A percentile compares a stretch with the other conserved stretches of the same genome.
Evolutionary conservation across 176 grass and related monocot genomes (phyloP).

Genomic region (Zoysia japonica): DNA sequence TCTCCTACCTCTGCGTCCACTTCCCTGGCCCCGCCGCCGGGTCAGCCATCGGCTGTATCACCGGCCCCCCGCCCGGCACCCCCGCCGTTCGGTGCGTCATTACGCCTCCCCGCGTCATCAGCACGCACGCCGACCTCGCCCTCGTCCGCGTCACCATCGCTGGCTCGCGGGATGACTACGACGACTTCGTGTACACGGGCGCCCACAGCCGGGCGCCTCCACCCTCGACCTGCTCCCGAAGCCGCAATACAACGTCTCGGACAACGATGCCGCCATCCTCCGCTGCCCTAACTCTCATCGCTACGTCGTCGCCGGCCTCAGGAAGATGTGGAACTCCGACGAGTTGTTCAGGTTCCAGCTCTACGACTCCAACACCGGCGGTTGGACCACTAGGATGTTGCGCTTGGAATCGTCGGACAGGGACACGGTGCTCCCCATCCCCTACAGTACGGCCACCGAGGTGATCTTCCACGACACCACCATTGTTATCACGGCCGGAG

Average conservation of each 20-base stretch:
- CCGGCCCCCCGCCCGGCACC: neutral
- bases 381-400: neutral
- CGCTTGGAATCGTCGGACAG: neutral
- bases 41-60: neutral
- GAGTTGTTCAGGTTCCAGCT: neutral
- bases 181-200: slow-evolving; percentile 2
- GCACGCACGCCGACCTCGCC: slow-evolving; percentile 7
- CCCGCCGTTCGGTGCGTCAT: neutral
- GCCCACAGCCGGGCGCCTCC: neutral
- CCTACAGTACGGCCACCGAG: no score
- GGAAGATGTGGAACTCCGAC: neutral
- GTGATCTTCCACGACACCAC: no score
- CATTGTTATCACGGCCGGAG: neutral
- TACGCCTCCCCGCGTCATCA: neutral
- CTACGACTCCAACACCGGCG: neutral
- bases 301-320: slow-evolving; percentile 11
- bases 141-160: neutral
- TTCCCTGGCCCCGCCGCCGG: neutral
- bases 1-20: slow-evolving; percentile 10
- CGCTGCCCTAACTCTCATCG: neutral
- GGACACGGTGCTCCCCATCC: slow-evolving; percentile 3
- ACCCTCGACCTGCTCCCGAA: neutral
- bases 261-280: neutral
- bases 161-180: neutral
- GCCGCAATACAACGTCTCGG: neutral